These are phyloP conservation scores for Desmodesmus armatus DNA, from an alignment of 139 green algal genomes.

Conservation along the genomic window DNA sequence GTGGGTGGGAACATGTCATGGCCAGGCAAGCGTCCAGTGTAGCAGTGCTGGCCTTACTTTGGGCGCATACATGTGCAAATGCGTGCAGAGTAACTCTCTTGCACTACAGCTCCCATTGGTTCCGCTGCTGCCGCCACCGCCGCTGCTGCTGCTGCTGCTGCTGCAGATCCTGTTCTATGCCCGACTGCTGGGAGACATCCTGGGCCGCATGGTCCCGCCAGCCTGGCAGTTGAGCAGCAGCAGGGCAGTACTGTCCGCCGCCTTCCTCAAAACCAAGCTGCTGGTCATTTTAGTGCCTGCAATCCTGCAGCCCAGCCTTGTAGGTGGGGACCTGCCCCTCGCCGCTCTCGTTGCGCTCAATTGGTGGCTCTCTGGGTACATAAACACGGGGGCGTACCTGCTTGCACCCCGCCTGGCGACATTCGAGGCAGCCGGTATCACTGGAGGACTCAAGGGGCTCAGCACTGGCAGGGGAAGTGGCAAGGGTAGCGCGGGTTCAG, in stretches of 20 bases:
- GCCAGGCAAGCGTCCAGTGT: too few relatives aligned
- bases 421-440: background rate
- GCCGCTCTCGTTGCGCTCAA: conserved; percentile 51
- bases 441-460: too few relatives aligned
- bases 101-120: too few relatives aligned
- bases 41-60: background rate
- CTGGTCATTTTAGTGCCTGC: conserved; percentile 48
- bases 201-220: conserved; percentile 68
- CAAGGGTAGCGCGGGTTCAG: background rate
- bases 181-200: conserved; percentile 74
- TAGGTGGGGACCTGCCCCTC: conserved; percentile 49
- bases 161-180: conserved; percentile 83
- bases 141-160: background rate
- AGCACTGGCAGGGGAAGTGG: background rate
- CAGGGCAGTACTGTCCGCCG: conserved; percentile 14
- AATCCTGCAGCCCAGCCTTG: conserved; percentile 5
- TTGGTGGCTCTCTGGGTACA: conserved; percentile 72
- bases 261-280: background rate
- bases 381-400: conserved; percentile 83
- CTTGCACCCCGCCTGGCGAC: conserved; percentile 70
- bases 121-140: background rate
- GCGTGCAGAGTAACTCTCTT: too few relatives aligned
- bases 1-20: too few relatives aligned
- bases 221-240: conserved; percentile 32
- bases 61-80: background rate